phyloP scores from a whole-genome alignment of 2,329 filamentous ascomycete genomes.

The Orbilia oligospora region DNA sequence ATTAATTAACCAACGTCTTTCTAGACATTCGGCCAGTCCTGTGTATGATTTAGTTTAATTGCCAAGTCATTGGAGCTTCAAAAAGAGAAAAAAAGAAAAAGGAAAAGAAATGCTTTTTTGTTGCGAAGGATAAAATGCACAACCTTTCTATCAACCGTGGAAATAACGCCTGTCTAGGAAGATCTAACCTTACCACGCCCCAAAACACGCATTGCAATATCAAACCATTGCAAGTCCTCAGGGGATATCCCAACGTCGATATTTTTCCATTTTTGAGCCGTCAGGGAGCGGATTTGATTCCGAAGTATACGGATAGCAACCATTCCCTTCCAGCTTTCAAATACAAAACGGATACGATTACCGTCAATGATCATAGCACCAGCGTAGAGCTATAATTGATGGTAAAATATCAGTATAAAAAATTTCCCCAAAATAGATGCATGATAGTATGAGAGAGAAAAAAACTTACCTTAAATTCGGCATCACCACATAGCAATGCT shows the following conservation, averaged over 20 bases:
- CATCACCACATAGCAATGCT: conserved; percentile 87
- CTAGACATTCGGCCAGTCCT: too few species aligned
- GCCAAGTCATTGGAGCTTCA: too few species aligned
- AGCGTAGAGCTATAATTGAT: conserved; percentile 78
- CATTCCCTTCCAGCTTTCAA: conserved; percentile 90
- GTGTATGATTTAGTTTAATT: too few species aligned
- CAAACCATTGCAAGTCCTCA: conserved; percentile 54
- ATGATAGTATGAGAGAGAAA: background rate
- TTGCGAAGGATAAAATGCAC: background rate
- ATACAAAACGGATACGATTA: conserved; percentile 85
- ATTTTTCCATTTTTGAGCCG: conserved; percentile 42
- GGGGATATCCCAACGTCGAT: conserved; percentile 32
- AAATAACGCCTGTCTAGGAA: conserved; percentile 5
- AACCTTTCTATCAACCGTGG: background rate
- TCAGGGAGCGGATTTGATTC: conserved; percentile 66
- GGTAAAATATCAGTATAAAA: background rate
- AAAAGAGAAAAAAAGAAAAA: too few species aligned
- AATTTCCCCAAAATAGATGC: background rate
- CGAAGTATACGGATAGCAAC: conserved; percentile 88
- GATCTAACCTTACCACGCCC: conserved; percentile 41
- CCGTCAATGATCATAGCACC: conserved; percentile 85
- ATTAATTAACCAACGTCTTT: too few species aligned
- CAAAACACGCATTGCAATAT: conserved; percentile 48
- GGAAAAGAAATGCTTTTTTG: too few species aligned
- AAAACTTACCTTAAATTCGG: conserved; percentile 81